A percentile compares a stretch with the other conserved stretches of the same genome.
These are phyloP conservation scores for Ajuga chamaepitys DNA, from an alignment of 257 asterid genomes.

Conservation along the genomic window DNA sequence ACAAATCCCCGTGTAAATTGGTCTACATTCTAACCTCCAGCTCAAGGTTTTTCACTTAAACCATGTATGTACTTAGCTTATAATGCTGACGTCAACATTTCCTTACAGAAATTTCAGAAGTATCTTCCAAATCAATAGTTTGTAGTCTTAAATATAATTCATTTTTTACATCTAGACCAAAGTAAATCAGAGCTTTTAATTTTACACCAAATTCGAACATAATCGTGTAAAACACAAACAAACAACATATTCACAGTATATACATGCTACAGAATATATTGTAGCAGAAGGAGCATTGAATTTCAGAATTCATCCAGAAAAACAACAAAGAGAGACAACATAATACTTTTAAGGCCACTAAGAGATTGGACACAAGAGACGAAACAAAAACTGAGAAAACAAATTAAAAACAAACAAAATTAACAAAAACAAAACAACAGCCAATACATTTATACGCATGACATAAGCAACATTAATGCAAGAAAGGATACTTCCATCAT, in stretches of 20 bases:
- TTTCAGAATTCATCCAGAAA: neutral
- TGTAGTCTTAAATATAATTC: neutral
- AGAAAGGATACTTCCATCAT: constrained; percentile 86
- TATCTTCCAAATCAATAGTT: neutral
- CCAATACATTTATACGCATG: neutral
- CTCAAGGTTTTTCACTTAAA: neutral
- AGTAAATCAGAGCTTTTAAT: neutral
- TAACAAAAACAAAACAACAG: neutral
- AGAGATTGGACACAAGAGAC: neutral
- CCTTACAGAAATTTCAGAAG: neutral
- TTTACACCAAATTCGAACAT: neutral
- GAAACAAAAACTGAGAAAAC: neutral
- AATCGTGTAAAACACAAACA: neutral
- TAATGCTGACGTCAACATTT: neutral
- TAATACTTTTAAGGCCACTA: neutral
- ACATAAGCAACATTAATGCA: neutral
- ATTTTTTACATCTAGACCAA: neutral
- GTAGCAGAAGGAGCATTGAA: neutral
- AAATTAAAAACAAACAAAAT: neutral
- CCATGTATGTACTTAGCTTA: neutral
- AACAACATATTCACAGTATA: neutral
- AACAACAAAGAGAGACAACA: neutral
- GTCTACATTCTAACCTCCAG: neutral
- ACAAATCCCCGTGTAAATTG: neutral
- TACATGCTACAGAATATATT: neutral